Base-by-base conservation (phyloP, 2,329 filamentous ascomycete genomes). In the Pseudomassariella vexata region DNA sequence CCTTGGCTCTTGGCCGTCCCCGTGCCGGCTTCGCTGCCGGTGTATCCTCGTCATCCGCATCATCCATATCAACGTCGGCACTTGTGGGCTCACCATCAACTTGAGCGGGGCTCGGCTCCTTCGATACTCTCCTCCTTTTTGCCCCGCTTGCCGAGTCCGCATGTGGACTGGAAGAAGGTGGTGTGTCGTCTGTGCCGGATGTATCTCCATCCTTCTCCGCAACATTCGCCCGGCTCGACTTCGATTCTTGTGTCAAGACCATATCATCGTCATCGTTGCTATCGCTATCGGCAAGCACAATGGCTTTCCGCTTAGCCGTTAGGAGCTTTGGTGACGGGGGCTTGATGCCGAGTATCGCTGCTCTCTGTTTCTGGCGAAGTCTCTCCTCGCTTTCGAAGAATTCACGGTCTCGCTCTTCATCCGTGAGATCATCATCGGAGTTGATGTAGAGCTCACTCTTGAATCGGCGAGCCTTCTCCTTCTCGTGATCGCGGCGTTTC, bases 381-480 rank as follows among this genome's bases (percentile, higher is more conserved):
- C 56, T 58, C 55, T 81, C 78, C 59, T 95, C 89, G 11, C 75
- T 70, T 3, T 72, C 78, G 57, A 90, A 95, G 59, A 95, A 95
- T 14, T 74, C 77, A 15, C 65, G 57, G 30, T 70, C 68, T 11
- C 85, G 76, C 35, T 76, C 74, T 28, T 88, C 86, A 49, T 95
- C 87, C n/a, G 74, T 81, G 45, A 95, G 88, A 32, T 96, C 92
- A 52, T 96, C 92, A 44, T 83, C 87, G 22, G 82, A 79, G 36
- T 82, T 76, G 30, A 98, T 83, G 48, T 79, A 90, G 23, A 90
- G 60, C 16, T 81, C 79, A 48, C 85, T 94, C 66, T 95, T 96
- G 61, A 92, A 83, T 52, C 82, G 84, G 19, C 68, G 67, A 29
- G 78, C 71, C 58, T 88, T 88, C 49, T 89, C 86, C n/a, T 75